Conservation (phyloP, 768 basidiomycete species). For the Boletus sp. region DNA sequence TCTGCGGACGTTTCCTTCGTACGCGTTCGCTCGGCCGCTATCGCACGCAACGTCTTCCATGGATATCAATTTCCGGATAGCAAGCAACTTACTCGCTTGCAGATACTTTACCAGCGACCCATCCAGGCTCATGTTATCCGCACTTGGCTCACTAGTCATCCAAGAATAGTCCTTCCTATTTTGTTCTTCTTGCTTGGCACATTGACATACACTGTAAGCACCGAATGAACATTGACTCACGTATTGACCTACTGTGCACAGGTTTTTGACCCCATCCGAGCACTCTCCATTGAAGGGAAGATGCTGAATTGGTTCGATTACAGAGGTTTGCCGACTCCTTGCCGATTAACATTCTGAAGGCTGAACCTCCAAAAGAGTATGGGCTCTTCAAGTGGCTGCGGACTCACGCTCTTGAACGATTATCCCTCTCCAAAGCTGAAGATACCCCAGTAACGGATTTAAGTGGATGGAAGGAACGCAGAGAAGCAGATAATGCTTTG, state of each 20-base stretch:
- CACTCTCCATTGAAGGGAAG: slow-evolving; percentile 78
- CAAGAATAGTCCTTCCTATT: slow-evolving; percentile 77
- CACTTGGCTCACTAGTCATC: slow-evolving; percentile 85
- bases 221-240: not conserved
- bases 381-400: slow-evolving; percentile 75
- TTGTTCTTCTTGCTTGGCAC: slow-evolving; percentile 87
- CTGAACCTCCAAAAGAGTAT: slow-evolving; percentile 49
- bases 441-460: slow-evolving; percentile 23
- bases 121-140: slow-evolving; percentile 65
- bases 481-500: slow-evolving; percentile 68
- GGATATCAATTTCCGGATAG: slow-evolving; percentile 44
- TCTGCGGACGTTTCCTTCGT: slow-evolving; percentile 63
- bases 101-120: slow-evolving; percentile 59
- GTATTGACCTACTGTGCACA: slow-evolving; percentile 30
- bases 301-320: slow-evolving; percentile 84
- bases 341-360: not conserved
- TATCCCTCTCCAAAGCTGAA: slow-evolving; percentile 29
- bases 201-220: slow-evolving; percentile 78
- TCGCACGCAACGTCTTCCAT: slow-evolving; percentile 82
- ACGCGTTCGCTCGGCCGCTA: slow-evolving; percentile 64
- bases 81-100: slow-evolving; percentile 42
- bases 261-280: slow-evolving; percentile 92
- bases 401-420: slow-evolving; percentile 55
- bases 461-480: slow-evolving; percentile 82
- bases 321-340: slow-evolving; percentile 43